Evolutionary conservation across 192 early-diverging fungal species (phyloP).

Genomic region (Linderina pennispora): DNA sequence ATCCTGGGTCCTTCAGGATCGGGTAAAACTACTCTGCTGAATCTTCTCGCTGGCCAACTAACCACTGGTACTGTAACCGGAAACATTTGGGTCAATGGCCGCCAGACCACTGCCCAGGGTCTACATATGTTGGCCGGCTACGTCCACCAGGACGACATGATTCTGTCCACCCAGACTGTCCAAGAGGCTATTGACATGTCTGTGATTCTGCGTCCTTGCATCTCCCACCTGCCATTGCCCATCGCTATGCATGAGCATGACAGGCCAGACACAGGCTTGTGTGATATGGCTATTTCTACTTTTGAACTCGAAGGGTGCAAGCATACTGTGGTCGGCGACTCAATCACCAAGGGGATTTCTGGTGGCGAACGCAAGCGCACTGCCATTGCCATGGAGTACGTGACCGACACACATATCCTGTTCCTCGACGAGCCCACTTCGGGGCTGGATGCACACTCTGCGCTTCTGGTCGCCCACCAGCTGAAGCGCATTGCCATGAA

Average conservation of each 20-base stretch:
- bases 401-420: constrained; percentile 60
- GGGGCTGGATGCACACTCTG: constrained; percentile 56
- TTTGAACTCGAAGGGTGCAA: constrained; percentile 60
- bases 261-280: too few species aligned
- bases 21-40: constrained; percentile 62
- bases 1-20: constrained; percentile 61
- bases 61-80: constrained; percentile 46
- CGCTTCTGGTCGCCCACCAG: constrained; percentile 45
- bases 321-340: constrained; percentile 61
- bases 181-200: constrained; percentile 71
- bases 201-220: constrained; percentile 52
- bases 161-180: constrained; percentile 63
- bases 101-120: constrained; percentile 40
- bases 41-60: constrained; percentile 53
- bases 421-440: constrained; percentile 72
- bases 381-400: constrained; percentile 67
- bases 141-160: constrained; percentile 58
- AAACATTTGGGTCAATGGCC: constrained; percentile 54
- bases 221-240: too few species aligned
- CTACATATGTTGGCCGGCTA: constrained; percentile 53
- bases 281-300: constrained; percentile 55
- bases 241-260: too few species aligned
- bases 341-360: constrained; percentile 59
- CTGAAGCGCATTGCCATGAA: constrained; percentile 38
- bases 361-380: constrained; percentile 72